These are phyloP conservation scores for Nothophytophthora sp. DNA, from an alignment of 352 stramenopile species.

Conservation along the genomic window DNA sequence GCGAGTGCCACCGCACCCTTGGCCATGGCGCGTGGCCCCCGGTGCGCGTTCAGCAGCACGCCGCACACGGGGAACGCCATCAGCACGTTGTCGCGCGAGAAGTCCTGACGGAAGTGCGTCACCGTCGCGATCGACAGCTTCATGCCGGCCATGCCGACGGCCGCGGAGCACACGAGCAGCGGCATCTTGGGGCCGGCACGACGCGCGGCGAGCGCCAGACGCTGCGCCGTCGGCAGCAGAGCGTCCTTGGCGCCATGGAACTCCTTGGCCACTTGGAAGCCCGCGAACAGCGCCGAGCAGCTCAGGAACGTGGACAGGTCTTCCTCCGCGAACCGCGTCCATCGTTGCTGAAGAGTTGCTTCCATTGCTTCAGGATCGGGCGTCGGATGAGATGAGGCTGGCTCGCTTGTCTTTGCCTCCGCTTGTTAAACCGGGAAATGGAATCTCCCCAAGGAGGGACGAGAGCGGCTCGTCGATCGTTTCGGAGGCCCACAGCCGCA, in stretches of 20 bases:
- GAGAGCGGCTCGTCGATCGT: not conserved
- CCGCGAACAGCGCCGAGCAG: constrained; percentile 29
- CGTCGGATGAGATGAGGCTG: not conserved
- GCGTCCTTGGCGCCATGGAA: constrained; percentile 11
- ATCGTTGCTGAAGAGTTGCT: constrained; percentile 30
- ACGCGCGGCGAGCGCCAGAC: constrained; percentile 29
- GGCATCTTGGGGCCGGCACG: constrained; percentile 41
- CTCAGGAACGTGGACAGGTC: constrained; percentile 36
- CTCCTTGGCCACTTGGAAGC: constrained; percentile 32
- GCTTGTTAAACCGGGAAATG: constrained; percentile 21
- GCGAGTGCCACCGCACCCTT: constrained; percentile 38
- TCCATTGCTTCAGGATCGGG: constrained; percentile 16
- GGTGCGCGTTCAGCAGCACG: constrained; percentile 42
- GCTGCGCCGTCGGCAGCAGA: constrained; percentile 9
- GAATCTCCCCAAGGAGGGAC: not conserved
- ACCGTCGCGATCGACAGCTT: constrained; percentile 53
- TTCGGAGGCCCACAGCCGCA: too few species aligned
- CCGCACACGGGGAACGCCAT: constrained; percentile 53
- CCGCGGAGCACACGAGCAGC: constrained; percentile 34
- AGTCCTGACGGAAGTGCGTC: constrained; percentile 50
- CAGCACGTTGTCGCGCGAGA: constrained; percentile 52
- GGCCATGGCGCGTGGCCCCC: constrained; percentile 39
- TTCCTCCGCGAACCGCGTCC: constrained; percentile 48
- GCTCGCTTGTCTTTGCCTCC: constrained; percentile 12
- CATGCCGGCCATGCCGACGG: constrained; percentile 56